Conservation (phyloP, 169 alveolate genomes). For the Plasmodium gonderi region DNA sequence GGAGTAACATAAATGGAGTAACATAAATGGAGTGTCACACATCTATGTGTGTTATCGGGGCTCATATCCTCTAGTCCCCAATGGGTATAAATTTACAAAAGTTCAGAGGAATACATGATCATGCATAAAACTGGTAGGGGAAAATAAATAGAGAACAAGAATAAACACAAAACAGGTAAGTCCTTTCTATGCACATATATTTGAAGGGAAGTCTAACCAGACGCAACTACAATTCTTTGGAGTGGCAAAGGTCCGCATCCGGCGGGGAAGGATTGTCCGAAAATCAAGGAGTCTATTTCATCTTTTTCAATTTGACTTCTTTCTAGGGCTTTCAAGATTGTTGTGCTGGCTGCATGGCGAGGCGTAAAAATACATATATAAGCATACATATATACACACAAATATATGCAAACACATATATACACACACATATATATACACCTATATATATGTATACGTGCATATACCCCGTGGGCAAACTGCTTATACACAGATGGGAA, state of each 20-base stretch:
- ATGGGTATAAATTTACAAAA: too few species aligned
- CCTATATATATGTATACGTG: neutral
- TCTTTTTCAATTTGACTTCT: constrained; percentile 70
- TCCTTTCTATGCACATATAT: neutral
- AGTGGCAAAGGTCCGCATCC: constrained; percentile 82
- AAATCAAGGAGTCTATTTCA: constrained; percentile 65
- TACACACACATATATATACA: neutral
- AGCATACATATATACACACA: neutral
- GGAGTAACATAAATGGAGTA: too few species aligned
- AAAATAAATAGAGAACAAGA: too few species aligned
- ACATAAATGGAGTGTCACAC: too few species aligned
- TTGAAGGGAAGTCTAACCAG: constrained; percentile 17
- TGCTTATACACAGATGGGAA: too few species aligned
- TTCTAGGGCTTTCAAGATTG: constrained; percentile 75
- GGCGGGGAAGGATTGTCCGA: constrained; percentile 78
- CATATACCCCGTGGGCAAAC: neutral
- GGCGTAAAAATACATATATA: neutral
- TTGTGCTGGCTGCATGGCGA: constrained; percentile 21
- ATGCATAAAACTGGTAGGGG: too few species aligned
- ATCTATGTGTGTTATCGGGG: too few species aligned
- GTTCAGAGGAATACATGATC: too few species aligned
- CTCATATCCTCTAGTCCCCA: too few species aligned
- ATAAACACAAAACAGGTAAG: too few species aligned
- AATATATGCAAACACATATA: neutral
- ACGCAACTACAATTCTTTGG: constrained; percentile 58